Evolutionary conservation across 192 early-diverging fungal species (phyloP).

Genomic region (Podochytrium sp.): DNA sequence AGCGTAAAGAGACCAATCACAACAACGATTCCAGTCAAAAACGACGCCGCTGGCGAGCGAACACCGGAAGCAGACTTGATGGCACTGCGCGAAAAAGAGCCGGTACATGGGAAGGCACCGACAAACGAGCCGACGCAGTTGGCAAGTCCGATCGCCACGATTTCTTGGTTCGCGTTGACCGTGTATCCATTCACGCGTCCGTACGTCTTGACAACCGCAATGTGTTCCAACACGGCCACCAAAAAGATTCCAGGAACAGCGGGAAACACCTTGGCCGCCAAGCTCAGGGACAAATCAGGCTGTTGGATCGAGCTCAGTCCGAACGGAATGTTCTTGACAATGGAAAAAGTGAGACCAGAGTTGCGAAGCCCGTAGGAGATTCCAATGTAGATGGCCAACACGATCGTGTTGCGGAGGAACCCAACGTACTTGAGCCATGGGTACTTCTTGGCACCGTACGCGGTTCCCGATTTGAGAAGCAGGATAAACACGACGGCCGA

Average conservation of each 20-base stretch:
- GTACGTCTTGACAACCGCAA: slow-evolving; percentile 87
- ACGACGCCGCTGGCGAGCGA: slow-evolving; percentile 75
- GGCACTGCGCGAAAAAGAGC: slow-evolving; percentile 92
- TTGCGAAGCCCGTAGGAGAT: slow-evolving; percentile 69
- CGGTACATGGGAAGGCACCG: slow-evolving; percentile 85
- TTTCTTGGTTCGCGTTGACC: slow-evolving; percentile 85
- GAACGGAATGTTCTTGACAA: slow-evolving; percentile 73
- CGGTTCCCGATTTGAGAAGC: slow-evolving; percentile 38
- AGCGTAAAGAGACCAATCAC: slow-evolving; percentile 81
- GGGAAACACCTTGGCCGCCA: slow-evolving; percentile 33
- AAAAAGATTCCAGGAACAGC: slow-evolving; percentile 69
- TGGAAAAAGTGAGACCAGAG: slow-evolving; percentile 47
- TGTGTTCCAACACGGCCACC: slow-evolving; percentile 85
- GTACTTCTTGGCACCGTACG: slow-evolving; percentile 6
- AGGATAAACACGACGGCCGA: slow-evolving; percentile 45
- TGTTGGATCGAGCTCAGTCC: slow-evolving; percentile 60
- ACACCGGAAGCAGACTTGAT: slow-evolving; percentile 90
- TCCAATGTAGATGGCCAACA: slow-evolving; percentile 75
- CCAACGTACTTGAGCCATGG: slow-evolving; percentile 64
- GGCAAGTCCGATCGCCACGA: slow-evolving; percentile 84
- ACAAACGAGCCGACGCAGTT: slow-evolving; percentile 89
- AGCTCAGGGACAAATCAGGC: slow-evolving; percentile 46
- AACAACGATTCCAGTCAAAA: slow-evolving; percentile 80
- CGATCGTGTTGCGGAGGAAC: slow-evolving; percentile 75
- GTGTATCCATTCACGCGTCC: slow-evolving; percentile 85